These are phyloP conservation scores for Salix viminalis DNA, from an alignment of 345 rosid species.

Conservation along the genomic window DNA sequence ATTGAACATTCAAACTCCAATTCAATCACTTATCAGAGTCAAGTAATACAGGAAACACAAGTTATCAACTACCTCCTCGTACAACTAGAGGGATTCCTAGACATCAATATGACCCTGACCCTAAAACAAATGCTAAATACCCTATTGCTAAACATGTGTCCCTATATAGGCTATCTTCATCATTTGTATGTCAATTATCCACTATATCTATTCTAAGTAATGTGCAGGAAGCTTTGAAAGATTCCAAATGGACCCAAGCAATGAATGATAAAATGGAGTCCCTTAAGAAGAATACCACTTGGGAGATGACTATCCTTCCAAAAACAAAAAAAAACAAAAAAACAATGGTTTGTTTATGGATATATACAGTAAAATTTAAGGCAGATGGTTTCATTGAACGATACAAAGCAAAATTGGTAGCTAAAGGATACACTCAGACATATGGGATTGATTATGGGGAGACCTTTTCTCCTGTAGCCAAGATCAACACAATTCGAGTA, in stretches of 20 bases:
- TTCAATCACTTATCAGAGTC: not conserved
- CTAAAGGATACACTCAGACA: too few relatives aligned
- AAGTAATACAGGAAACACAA: not conserved
- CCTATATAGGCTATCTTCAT: not conserved
- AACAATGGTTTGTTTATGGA: not conserved
- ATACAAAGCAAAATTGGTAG: not conserved
- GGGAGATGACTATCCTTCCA: not conserved
- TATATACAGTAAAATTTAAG: not conserved
- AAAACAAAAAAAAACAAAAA: not conserved
- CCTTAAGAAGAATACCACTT: not conserved
- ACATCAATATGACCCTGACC: not conserved
- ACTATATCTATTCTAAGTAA: not conserved
- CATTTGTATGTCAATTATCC: not conserved
- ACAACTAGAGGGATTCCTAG: not conserved
- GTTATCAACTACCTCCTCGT: not conserved
- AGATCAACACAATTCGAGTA: not conserved
- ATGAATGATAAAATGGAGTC: conserved; percentile 2
- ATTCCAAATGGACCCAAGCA: not conserved
- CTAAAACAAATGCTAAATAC: not conserved
- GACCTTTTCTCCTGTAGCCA: not conserved
- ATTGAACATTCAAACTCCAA: not conserved
- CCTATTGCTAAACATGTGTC: not conserved
- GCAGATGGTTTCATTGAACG: too few relatives aligned
- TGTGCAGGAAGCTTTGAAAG: not conserved
- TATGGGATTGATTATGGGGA: not conserved